A percentile compares a stretch with the other conserved stretches of the same genome.
Conservation (phyloP, 371 early-diverging fungal species). For the Mycotypha africana region DNA sequence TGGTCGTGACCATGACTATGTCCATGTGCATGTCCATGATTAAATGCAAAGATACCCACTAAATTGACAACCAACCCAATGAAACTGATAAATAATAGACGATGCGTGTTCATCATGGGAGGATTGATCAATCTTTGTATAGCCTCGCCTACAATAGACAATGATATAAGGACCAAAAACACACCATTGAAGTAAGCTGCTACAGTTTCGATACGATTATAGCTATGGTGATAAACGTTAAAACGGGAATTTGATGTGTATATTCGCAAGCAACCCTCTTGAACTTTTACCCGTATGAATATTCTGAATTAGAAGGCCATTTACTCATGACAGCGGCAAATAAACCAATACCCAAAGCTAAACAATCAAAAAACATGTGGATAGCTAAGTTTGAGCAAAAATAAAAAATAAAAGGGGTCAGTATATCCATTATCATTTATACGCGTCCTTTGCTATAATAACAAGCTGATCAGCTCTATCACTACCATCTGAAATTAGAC, state of each 20-base stretch:
- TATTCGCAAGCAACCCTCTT: too few species aligned
- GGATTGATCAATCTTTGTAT: constrained; percentile 84
- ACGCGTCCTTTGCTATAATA: too few species aligned
- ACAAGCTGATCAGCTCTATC: not conserved
- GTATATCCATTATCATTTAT: not conserved
- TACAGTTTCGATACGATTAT: constrained; percentile 87
- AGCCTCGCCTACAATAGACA: constrained; percentile 87
- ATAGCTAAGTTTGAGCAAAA: constrained; percentile 57
- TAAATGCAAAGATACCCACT: constrained; percentile 91
- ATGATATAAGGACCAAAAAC: constrained; percentile 81
- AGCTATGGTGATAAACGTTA: constrained; percentile 37
- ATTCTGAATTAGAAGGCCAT: constrained; percentile 78
- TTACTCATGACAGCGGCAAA: constrained; percentile 87
- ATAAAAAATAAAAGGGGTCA: too few species aligned
- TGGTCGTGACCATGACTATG: constrained; percentile 58
- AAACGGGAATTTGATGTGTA: constrained; percentile 32
- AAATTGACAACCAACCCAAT: constrained; percentile 89
- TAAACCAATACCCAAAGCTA: constrained; percentile 84
- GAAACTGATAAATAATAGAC: constrained; percentile 81
- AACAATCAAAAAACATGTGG: constrained; percentile 96
- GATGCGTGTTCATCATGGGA: constrained; percentile 81
- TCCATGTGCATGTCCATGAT: constrained; percentile 76
- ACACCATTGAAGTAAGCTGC: constrained; percentile 91
- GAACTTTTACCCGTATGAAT: constrained; percentile 67
- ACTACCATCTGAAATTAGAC: constrained; percentile 87